Evolutionary conservation across 768 basidiomycete species (phyloP), one percentile per base, ranked within the genome.

Genomic region (Pleurotus djamor): DNA sequence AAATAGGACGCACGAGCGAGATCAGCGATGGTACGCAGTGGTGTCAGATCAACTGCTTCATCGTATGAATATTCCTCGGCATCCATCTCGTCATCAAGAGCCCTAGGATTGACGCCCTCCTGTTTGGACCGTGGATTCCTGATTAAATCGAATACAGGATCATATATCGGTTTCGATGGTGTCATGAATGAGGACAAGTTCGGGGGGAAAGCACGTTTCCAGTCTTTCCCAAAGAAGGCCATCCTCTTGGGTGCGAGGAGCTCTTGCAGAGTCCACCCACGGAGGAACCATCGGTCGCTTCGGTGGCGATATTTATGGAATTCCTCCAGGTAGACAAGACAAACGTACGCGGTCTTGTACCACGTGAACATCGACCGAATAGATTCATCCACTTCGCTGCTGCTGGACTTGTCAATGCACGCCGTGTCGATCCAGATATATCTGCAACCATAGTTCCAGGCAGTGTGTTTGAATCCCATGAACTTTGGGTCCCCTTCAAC

Each of bases 261-360:
- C 32, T 55, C 54, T n/a, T 55, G 41, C n/a, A 55, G 28, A 6
- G 54, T 55, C 54, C 54, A 55, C 5, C 54, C 54, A 4, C 54
- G 14, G n/a, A 3, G 41, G 38, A 43, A 55, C 54, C 54, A 55
- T 5, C 14, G 37, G n/a, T 55, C 54, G 14, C 12, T 28, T 28
- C 21, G 3, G 21, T 28, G 21, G 21, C 21, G 21, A 28, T 28
- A 1, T 28, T 28, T 41, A 12, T 34, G 21, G n/a, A 36, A 12
- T n/a, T 14, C 36, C 7, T 16, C 13, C 9, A 36, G 8, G 16
- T 7, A 12, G 33, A n/a, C 54, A 9, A 55, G 21, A 17, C 54
- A 44, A 5, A 55, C 16, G 13, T 55, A 17, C 12, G 54, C 36
- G 16, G 41, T 55, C n/a, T 41, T 7, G 28, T 55, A 55, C 54